Evolutionary conservation across 73 alveolate genomes (phyloP).

Genomic region (Tetrahymena thermophila): DNA sequence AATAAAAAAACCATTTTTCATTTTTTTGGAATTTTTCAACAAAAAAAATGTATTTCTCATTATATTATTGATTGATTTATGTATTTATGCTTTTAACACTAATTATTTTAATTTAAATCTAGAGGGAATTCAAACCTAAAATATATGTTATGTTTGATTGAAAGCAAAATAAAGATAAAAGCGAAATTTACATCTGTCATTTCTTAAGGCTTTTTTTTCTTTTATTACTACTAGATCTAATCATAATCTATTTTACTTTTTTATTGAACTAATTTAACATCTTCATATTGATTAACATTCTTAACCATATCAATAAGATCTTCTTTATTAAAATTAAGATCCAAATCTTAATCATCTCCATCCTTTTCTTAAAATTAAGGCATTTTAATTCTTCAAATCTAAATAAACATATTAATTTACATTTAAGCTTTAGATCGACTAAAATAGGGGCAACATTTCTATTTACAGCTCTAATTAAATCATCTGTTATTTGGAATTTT

Average conservation of each 20-base stretch:
- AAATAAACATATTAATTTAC: background rate
- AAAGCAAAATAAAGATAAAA: background rate
- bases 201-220: background rate
- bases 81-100: no score
- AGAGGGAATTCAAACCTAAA: background rate
- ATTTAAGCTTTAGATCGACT: background rate
- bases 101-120: no score
- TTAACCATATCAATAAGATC: background rate
- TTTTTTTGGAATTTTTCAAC: no score
- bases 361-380: background rate
- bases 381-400: background rate
- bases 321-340: background rate
- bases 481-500: background rate
- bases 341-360: background rate
- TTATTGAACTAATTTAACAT: background rate
- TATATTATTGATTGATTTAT: no score
- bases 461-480: background rate
- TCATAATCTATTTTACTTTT: background rate
- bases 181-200: background rate
- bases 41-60: no score
- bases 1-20: no score
- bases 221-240: background rate
- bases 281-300: background rate
- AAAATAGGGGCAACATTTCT: background rate
- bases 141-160: no score